Evolutionary conservation across 1,284 basidiomycete genomes (phyloP), one percentile per base, ranked within the genome.

Genomic region (Trichosporon coremiiforme): DNA sequence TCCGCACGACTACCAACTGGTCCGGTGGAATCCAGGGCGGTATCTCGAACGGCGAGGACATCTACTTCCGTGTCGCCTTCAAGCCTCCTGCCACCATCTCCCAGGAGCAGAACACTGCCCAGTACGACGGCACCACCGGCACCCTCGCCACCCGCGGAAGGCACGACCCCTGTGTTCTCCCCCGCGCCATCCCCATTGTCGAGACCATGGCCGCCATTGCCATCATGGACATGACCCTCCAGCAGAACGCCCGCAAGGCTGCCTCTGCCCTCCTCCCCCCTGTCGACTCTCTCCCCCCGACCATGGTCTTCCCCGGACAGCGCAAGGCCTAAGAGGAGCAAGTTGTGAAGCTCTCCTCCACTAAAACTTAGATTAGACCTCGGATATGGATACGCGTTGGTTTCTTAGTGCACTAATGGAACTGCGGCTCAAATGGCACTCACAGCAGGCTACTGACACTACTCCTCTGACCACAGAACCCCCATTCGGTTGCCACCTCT

Each of bases 61-160:
- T 99, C 80, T 99, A 98, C 87, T 98, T 99, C 87, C 88, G 93
- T 70, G 87, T 98, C 76, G 95, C 92, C 2, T 99, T 99, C 90
- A 99, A 99, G 85, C 93, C 93, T 53, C 97, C 97, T 68, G 97
- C 97, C 41, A 99, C 97, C 41, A 99, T 99, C 83, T 92, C 93
- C 17, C 95, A 94, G 84, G 87, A 90, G 63, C 97, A 99, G 84
- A 79, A 86, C 63, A 99, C 97, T 8, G 93, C 91, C 4, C 91
- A 92, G 83, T 99, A 99, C 85, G 90, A 95, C 78, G 97, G 97
- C 45, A 91, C 90, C 17, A 85, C 88, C 0, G 97, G 97, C 35
- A 89, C 88, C 36, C 88, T 99, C 62, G 94, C 93, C 38, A 92
- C 96, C 31, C 88, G 94, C 64, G 97, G 97, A 10, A 88, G 97